phyloP scores from a whole-genome alignment of 2,329 filamentous ascomycete genomes.

The Exophiala lecanii-corni region DNA sequence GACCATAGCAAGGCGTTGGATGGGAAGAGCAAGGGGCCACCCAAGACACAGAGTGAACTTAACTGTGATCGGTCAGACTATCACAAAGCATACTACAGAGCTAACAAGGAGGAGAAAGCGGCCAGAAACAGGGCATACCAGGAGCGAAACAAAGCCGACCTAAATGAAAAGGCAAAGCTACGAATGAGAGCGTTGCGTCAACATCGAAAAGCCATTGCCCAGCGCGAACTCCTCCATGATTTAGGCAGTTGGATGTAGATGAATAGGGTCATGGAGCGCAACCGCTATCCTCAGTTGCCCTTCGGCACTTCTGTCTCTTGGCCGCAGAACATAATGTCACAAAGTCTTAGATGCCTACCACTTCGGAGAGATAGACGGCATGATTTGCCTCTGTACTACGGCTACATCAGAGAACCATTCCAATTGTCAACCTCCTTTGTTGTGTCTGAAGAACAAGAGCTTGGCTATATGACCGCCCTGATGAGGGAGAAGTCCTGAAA shows the following conservation, averaged over 20 bases:
- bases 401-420: too few relatives aligned
- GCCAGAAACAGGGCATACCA: slow-evolving; percentile 2
- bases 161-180: slow-evolving; percentile 3
- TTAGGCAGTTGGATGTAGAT: background rate
- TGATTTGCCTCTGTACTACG: too few relatives aligned
- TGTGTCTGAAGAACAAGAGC: too few relatives aligned
- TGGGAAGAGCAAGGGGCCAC: too few relatives aligned
- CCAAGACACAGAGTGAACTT: background rate
- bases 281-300: background rate
- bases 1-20: too few relatives aligned
- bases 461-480: too few relatives aligned
- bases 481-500: background rate
- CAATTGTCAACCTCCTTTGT: too few relatives aligned
- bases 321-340: background rate
- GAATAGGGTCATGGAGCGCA: background rate
- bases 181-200: slow-evolving; percentile 3
- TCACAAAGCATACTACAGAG: slow-evolving; percentile 3
- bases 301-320: background rate
- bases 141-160: slow-evolving; percentile 1
- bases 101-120: slow-evolving; percentile 1
- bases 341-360: background rate
- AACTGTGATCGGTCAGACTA: background rate
- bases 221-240: background rate
- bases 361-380: background rate
- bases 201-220: slow-evolving; percentile 2